Evolutionary conservation across 2,329 filamentous ascomycete genomes (phyloP).

Genomic region (Furcasterigmium furcatum): DNA sequence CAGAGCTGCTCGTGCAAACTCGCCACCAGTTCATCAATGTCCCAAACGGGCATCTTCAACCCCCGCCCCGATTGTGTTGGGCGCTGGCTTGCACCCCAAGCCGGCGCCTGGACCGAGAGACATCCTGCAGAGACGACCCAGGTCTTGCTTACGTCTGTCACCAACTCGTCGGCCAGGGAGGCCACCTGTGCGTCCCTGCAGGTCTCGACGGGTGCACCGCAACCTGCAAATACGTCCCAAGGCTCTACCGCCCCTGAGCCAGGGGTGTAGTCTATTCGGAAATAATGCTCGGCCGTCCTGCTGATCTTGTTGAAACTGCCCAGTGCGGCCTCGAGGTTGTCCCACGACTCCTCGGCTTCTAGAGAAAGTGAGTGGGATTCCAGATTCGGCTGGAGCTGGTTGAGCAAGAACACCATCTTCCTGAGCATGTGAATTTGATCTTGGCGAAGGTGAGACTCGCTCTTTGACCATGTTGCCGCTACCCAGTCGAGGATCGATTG

Average conservation of each 20-base stretch:
- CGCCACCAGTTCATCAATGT: constrained; percentile 20
- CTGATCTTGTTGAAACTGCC: constrained; percentile 3
- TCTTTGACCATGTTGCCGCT: constrained; percentile 3
- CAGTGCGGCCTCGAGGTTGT: constrained; percentile 5
- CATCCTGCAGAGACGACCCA: constrained; percentile 27
- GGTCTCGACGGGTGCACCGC: constrained; percentile 4
- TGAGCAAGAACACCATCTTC: constrained; percentile 11
- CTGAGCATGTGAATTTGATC: constrained; percentile 19
- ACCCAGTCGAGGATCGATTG: constrained; percentile 19
- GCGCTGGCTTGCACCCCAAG: constrained; percentile 16
- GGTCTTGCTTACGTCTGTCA: constrained; percentile 39
- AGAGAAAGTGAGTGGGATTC: constrained; percentile 10
- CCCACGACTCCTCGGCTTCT: constrained; percentile 1
- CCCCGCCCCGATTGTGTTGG: constrained; percentile 32
- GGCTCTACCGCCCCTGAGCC: constrained; percentile 1
- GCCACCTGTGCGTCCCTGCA: constrained; percentile 24
- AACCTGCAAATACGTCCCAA: constrained; percentile 16
- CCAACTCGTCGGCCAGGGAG: constrained; percentile 38
- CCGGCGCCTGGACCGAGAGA: constrained; percentile 34
- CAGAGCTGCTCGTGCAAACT: constrained; percentile 19
- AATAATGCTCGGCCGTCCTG: constrained; percentile 6
- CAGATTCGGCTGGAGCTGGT: constrained; percentile 14
- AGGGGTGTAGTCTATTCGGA: constrained; percentile 4
- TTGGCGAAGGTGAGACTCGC: constrained; percentile 5
- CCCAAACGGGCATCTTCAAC: constrained; percentile 25